Conservation (phyloP, 2,329 filamentous ascomycete genomes). For the Aquanectria penicillioides region DNA sequence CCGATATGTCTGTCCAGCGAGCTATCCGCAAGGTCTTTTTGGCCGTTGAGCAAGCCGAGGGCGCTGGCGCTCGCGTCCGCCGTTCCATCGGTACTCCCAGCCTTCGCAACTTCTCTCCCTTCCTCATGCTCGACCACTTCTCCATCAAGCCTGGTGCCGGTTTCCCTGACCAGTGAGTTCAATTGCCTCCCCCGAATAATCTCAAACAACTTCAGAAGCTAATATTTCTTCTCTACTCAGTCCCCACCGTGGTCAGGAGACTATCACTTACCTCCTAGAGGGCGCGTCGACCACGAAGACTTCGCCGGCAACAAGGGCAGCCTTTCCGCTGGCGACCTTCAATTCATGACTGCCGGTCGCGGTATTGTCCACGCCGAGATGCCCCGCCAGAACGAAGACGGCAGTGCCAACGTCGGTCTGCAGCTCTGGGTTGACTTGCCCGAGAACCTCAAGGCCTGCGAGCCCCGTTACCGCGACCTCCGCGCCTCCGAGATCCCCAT, state of each 20-base stretch:
- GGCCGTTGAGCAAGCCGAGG: constrained; percentile 87
- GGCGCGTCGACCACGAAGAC: constrained; percentile 91
- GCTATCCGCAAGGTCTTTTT: constrained; percentile 85
- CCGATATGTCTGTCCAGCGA: constrained; percentile 74
- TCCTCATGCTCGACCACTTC: constrained; percentile 97
- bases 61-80: constrained; percentile 86
- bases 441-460: constrained; percentile 81
- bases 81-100: constrained; percentile 87
- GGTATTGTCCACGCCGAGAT: constrained; percentile 98
- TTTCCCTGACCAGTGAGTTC: constrained; percentile 80
- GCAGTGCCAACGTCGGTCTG: constrained; percentile 82
- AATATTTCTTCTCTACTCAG: constrained; percentile 22
- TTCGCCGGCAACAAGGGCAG: constrained; percentile 88
- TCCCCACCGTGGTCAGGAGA: constrained; percentile 82
- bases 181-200: neutral
- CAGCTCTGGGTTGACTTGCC: constrained; percentile 97
- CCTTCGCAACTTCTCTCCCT: constrained; percentile 88
- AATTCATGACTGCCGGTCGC: constrained; percentile 96
- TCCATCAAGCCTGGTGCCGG: constrained; percentile 81
- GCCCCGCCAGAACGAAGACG: constrained; percentile 82
- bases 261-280: constrained; percentile 87
- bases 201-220: neutral
- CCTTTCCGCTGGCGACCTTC: constrained; percentile 86
- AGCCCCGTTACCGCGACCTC: constrained; percentile 92
- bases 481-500: constrained; percentile 80